phyloP scores from a whole-genome alignment of 1,284 basidiomycete species.

The Neonothopanus nambi region DNA sequence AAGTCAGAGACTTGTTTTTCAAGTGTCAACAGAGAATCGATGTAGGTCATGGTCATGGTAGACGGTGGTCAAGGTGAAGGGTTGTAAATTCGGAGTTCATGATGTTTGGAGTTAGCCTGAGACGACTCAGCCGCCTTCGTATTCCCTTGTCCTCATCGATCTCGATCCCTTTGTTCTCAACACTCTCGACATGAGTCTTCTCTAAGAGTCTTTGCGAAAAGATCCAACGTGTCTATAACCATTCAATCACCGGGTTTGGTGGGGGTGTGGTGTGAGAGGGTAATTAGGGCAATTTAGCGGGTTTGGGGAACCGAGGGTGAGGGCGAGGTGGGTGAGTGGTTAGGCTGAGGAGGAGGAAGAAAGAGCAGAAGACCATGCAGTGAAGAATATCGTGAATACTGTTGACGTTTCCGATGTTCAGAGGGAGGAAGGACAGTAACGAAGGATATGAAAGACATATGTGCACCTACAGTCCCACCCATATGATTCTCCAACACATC shows the following conservation, averaged over 20 bases:
- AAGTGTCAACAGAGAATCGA: no score
- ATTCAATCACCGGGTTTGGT: slow-evolving; percentile 56
- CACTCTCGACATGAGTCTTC: no score
- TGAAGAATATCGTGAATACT: slow-evolving; percentile 58
- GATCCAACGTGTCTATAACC: slow-evolving; percentile 51
- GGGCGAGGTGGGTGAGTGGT: no score
- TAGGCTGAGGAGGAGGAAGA: neutral
- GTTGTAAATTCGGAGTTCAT: no score
- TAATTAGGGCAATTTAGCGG: slow-evolving; percentile 31
- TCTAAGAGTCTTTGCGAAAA: slow-evolving; percentile 46
- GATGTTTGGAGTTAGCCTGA: no score
- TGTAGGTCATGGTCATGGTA: no score
- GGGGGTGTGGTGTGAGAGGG: slow-evolving; percentile 46
- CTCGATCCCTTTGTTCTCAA: neutral
- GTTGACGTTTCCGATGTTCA: neutral
- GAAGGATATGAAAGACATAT: slow-evolving; percentile 21
- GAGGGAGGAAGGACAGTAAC: neutral
- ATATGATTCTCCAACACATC: slow-evolving; percentile 35
- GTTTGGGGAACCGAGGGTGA: slow-evolving; percentile 23
- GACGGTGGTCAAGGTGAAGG: no score
- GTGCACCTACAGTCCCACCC: slow-evolving; percentile 40
- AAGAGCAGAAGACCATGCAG: slow-evolving; percentile 21
- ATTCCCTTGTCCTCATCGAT: no score
- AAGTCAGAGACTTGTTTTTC: no score
- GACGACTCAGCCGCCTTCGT: neutral